Base-by-base conservation (phyloP, 2,329 filamentous ascomycete genomes). In the Aspergillus pseudoglaucus region DNA sequence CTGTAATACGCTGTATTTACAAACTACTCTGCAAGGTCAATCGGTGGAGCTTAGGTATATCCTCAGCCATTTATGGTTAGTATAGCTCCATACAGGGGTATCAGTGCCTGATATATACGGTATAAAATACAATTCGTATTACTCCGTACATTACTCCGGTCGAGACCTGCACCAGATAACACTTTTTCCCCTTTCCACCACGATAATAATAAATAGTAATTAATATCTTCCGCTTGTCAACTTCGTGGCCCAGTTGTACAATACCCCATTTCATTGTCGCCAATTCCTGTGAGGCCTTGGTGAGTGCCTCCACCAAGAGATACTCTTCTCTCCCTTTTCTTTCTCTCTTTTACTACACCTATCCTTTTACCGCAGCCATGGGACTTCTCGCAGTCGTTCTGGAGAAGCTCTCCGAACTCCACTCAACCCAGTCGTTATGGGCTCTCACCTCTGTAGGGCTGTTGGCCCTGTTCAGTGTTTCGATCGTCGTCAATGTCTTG, bases 401-500 rank as follows among this genome's bases (percentile, higher is more conserved):
- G 49, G 71, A 72, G 53, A 71, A 53, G 41, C 50, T 74, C 49
- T 71, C 68, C 52, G 62, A 68, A 57, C 74, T 67, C 57, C 76
- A 70, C 71, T 68, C 72, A 48, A 68, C 59, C 57, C 72, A 66
- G 58, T 75, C 67, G 45, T 64, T 68, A 42, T 75, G 72, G 63
- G 68, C 74, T 42, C 61, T 81, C 46, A 60, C 69, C 46, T 63
- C 65, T 32, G 59, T 74, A 42, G 74, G 63, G 44, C 57, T 76
- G 50, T 59, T 70, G 57, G 69, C 73, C 55, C 71, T 81, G 62
- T 57, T 81, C 55, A 66, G 71, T 25, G 59, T 80, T 39, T 69
- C 82, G 15, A 79, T 96, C 48, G 64, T 87, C 50, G 62, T 90
- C 73, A 96, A 97, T 69, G 83, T 97, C 55, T 63, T 88, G 58